A percentile compares a stretch with the other conserved stretches of the same genome.
Evolutionary conservation across 2,329 filamentous ascomycete genomes (phyloP).

Genomic region (Chrysoporthe austroafricana): DNA sequence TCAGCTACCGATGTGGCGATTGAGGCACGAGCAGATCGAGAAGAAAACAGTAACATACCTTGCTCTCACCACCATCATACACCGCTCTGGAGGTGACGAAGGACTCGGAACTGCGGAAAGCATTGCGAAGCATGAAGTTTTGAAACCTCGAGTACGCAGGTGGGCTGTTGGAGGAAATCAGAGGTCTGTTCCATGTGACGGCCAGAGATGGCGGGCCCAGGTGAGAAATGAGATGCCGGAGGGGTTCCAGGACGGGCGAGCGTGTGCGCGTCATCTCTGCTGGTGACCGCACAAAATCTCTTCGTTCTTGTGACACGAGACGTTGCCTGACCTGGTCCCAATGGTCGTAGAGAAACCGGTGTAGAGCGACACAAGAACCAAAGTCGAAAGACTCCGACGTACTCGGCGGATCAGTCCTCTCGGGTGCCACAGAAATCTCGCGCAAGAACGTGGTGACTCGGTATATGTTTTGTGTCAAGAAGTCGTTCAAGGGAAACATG

Average conservation of each 20-base stretch:
- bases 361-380: constrained; percentile 70
- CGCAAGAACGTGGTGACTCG: constrained; percentile 68
- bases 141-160: constrained; percentile 70
- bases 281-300: constrained; percentile 59
- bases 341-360: constrained; percentile 72
- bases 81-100: constrained; percentile 67
- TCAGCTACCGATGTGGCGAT: background rate
- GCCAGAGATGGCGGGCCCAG: constrained; percentile 69
- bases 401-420: constrained; percentile 45
- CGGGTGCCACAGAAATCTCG: constrained; percentile 64
- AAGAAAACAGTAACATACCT: constrained; percentile 43
- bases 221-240: constrained; percentile 66
- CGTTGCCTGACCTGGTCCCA: constrained; percentile 72
- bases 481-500: constrained; percentile 73
- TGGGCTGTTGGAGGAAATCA: constrained; percentile 65
- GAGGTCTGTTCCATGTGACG: constrained; percentile 70
- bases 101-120: constrained; percentile 67
- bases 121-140: constrained; percentile 73
- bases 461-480: constrained; percentile 70
- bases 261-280: constrained; percentile 55
- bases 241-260: constrained; percentile 62
- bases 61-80: constrained; percentile 73
- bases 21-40: background rate
- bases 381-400: constrained; percentile 65
- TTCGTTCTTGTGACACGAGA: constrained; percentile 62